Base-by-base conservation (phyloP, 2,329 filamentous ascomycete species). In the Cercospora nicotianae region DNA sequence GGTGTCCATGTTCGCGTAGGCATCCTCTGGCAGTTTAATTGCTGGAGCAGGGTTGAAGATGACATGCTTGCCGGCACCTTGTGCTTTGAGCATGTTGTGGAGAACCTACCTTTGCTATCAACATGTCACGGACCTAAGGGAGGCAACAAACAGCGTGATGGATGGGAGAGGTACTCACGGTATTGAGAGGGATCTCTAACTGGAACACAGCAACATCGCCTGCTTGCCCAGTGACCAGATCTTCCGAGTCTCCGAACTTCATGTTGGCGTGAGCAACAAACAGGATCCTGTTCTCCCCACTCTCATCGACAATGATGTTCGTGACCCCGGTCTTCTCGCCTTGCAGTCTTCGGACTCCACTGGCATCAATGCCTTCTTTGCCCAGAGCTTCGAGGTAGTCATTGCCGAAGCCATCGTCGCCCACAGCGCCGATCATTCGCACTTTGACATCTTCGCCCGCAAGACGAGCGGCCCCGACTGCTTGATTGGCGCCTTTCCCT, bases 401-500 rank as follows among this genome's bases (percentile, higher is more conserved):
- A 62, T 60, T 70, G 20, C 73, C 81, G 69, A 79, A 84, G 39
- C 78, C 75, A 68, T 85, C 83, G 33, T 81, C 77, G 7, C 83
- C 83, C 1, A 85, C 82, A 42, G 81, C 80, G 12, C 83, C 83
- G 5, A 85, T 77, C 82, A 86, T 85, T 23, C 78, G 77, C 23
- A 85, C 83, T 42, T 80, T 76, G 33, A 83, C 78, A 72, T 72
- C 68, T 20, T 69, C 42, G 20, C 69, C 66, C 12, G 72, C 71
- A 2, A 75, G 73, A 20, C 74, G 69, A 33, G 73, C 73, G 65
- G 69, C 72, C 5, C 55, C 45, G 65, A 96, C 91, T 68, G 93
- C 94, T 83, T 98, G 94, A 83, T 98, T 98, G 69, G 94, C 93
- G 71, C 94, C 94, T 82, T 99, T 99, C 66, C 95, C 94, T 75